A percentile compares a stretch with the other conserved stretches of the same genome.
phyloP scores from a whole-genome alignment of 2,329 filamentous ascomycete species.

The Diaporthe vexans region DNA sequence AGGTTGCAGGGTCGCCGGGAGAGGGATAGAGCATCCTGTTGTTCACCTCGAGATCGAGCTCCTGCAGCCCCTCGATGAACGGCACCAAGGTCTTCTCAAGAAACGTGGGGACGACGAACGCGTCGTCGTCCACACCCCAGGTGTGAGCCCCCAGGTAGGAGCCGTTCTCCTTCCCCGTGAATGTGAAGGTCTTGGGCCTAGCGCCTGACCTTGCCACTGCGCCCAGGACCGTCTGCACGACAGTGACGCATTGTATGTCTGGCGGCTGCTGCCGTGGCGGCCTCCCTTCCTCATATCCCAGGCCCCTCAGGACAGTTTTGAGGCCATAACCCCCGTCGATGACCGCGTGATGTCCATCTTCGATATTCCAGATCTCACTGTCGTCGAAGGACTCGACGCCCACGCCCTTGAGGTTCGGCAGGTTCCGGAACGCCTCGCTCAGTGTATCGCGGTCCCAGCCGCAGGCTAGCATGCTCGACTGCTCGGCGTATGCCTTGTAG shows the following conservation, averaged over 20 bases:
- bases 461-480: slow-evolving; percentile 21
- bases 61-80: slow-evolving; percentile 23
- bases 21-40: background rate
- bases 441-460: slow-evolving; percentile 33
- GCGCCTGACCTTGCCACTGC: slow-evolving; percentile 8
- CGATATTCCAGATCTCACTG: background rate
- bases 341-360: background rate
- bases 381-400: slow-evolving; percentile 22
- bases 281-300: background rate
- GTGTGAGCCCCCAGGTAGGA: background rate
- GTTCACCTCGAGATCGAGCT: slow-evolving; percentile 6
- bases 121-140: background rate
- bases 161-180: background rate
- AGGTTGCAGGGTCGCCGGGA: background rate
- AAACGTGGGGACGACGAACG: slow-evolving; percentile 1
- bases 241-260: background rate
- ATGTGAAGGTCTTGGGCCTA: background rate
- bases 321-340: slow-evolving; percentile 27
- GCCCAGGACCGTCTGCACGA: slow-evolving; percentile 1
- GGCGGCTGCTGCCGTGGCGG: background rate
- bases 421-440: background rate
- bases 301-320: background rate
- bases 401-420: slow-evolving; percentile 15
- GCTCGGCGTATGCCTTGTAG: slow-evolving; percentile 15
- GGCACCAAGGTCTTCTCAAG: slow-evolving; percentile 13